Percentiles rank a stretch among this genome's conserved stretches.
Evolutionary conservation across 2,329 filamentous ascomycete species (phyloP).

Genomic region (Venturia asperata): DNA sequence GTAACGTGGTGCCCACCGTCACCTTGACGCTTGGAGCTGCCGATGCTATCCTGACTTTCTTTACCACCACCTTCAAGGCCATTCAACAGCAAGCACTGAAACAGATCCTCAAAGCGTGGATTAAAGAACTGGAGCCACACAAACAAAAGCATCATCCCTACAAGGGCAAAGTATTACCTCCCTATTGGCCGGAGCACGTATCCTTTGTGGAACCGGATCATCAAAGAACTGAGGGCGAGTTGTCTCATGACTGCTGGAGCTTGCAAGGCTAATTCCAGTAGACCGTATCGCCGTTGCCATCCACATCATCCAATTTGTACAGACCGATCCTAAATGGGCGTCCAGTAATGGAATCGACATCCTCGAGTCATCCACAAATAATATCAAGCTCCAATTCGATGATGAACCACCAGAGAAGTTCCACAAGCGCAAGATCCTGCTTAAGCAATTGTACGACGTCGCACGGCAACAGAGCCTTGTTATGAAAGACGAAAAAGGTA

Average conservation of each 20-base stretch:
- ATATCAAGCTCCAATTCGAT: slow-evolving; percentile 9
- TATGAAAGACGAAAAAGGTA: background rate
- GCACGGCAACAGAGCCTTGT: slow-evolving; percentile 7
- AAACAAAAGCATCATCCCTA: slow-evolving; percentile 72
- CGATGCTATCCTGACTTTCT: slow-evolving; percentile 52
- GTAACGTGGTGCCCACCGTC: background rate
- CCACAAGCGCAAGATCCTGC: slow-evolving; percentile 10
- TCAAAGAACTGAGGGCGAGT: slow-evolving; percentile 56
- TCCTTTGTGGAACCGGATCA: slow-evolving; percentile 69
- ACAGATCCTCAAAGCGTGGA: slow-evolving; percentile 66
- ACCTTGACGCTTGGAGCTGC: slow-evolving; percentile 44
- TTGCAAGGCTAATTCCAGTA: background rate
- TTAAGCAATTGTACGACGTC: slow-evolving; percentile 11
- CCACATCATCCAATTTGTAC: slow-evolving; percentile 12
- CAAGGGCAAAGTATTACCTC: slow-evolving; percentile 36
- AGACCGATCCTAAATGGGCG: background rate
- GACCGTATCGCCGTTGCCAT: slow-evolving; percentile 15
- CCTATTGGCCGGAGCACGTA: slow-evolving; percentile 40
- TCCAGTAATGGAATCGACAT: background rate
- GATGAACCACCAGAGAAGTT: slow-evolving; percentile 13
- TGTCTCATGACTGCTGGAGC: background rate
- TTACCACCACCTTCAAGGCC: slow-evolving; percentile 54
- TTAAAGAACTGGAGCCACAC: slow-evolving; percentile 67
- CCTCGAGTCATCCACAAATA: slow-evolving; percentile 6
- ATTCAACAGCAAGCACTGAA: slow-evolving; percentile 68